Percentiles rank a stretch among this genome's conserved stretches.
phyloP scores from a whole-genome alignment of 768 basidiomycete species.

The Kwoniella botswanensis region DNA sequence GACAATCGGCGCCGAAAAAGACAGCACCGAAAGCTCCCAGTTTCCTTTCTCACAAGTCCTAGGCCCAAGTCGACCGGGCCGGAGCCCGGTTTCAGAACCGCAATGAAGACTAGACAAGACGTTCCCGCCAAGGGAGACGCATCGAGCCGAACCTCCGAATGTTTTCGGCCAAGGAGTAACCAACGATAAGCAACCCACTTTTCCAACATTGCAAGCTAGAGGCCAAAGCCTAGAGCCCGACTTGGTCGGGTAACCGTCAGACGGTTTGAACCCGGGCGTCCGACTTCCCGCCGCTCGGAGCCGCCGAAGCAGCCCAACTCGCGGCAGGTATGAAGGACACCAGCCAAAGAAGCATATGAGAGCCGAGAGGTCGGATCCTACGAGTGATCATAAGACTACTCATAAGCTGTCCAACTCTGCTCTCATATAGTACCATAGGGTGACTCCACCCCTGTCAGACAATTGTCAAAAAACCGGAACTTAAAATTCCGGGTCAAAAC shows the following conservation, averaged over 20 bases:
- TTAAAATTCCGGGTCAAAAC: constrained; percentile 26
- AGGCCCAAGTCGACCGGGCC: constrained; percentile 56
- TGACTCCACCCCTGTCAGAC: constrained; percentile 11
- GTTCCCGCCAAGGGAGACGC: constrained; percentile 28
- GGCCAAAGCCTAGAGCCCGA: constrained; percentile 15
- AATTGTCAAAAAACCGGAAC: constrained; percentile 23
- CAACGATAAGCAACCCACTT: constrained; percentile 60
- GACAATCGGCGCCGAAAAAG: not conserved
- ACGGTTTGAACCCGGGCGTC: not conserved
- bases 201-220: constrained; percentile 34
- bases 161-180: constrained; percentile 58
- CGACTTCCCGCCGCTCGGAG: constrained; percentile 14
- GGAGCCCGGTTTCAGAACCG: constrained; percentile 56
- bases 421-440: constrained; percentile 27
- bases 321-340: constrained; percentile 5
- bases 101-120: constrained; percentile 57
- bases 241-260: not conserved
- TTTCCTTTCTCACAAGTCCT: constrained; percentile 63
- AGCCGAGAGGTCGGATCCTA: not conserved
- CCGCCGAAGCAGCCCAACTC: constrained; percentile 15
- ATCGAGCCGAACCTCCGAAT: constrained; percentile 58
- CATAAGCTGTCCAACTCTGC: not conserved
- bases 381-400: not conserved
- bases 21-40: constrained; percentile 57
- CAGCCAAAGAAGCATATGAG: constrained; percentile 15